Conservation (phyloP, 2,329 filamentous ascomycete genomes). For the Colletotrichum neosansevieriae region DNA sequence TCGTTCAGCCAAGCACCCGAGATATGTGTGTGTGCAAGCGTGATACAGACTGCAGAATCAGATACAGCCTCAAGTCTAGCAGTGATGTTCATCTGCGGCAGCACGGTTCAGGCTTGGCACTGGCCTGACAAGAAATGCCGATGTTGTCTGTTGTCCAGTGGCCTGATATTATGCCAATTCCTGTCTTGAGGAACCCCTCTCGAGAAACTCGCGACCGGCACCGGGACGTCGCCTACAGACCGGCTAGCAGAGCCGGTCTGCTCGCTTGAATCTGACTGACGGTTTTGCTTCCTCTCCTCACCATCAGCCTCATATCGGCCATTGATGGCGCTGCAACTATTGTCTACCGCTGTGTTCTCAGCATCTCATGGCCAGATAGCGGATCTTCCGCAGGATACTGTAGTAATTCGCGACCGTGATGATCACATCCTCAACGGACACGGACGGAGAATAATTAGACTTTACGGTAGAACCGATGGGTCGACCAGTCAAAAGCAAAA, state of each 20-base stretch:
- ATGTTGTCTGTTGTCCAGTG: slow-evolving; percentile 7
- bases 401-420: background rate
- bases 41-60: slow-evolving; percentile 1
- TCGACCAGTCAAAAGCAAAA: slow-evolving; percentile 16
- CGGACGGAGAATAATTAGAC: slow-evolving; percentile 9
- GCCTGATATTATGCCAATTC: slow-evolving; percentile 21
- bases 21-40: slow-evolving; percentile 8
- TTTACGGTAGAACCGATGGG: slow-evolving; percentile 18
- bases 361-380: slow-evolving; percentile 7
- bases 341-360: background rate
- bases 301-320: background rate
- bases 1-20: slow-evolving; percentile 13
- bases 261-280: slow-evolving; percentile 3
- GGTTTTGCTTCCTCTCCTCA: background rate
- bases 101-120: slow-evolving; percentile 24
- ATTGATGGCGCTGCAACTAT: background rate
- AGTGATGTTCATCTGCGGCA: background rate
- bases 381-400: slow-evolving; percentile 14
- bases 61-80: background rate
- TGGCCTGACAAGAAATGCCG: slow-evolving; percentile 22
- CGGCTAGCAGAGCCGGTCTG: slow-evolving; percentile 15
- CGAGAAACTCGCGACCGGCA: slow-evolving; percentile 6
- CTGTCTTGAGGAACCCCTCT: background rate
- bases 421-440: slow-evolving; percentile 19
- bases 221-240: slow-evolving; percentile 11